Evolutionary conservation across 2,329 filamentous ascomycete genomes (phyloP).

Genomic region (Neophaeococcomyces mojaviensis): DNA sequence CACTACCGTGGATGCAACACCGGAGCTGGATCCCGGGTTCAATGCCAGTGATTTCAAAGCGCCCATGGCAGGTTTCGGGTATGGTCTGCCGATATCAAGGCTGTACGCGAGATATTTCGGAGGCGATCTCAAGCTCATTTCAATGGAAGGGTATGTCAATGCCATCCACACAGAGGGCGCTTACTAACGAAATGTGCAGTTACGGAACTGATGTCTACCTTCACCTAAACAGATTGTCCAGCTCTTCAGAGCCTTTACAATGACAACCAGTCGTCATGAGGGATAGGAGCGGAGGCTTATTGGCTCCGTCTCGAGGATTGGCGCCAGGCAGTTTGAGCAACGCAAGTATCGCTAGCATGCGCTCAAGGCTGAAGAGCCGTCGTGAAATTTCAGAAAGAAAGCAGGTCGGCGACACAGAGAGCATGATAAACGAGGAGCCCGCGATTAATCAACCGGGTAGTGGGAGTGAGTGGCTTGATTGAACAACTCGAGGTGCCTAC

Average conservation of each 20-base stretch:
- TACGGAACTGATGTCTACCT: slow-evolving; percentile 99
- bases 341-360: slow-evolving; percentile 47
- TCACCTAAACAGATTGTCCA: slow-evolving; percentile 90
- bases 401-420: slow-evolving; percentile 83
- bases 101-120: slow-evolving; percentile 96
- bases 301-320: slow-evolving; percentile 51
- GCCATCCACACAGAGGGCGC: slow-evolving; percentile 13
- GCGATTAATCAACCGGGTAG: slow-evolving; percentile 16
- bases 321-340: slow-evolving; percentile 31
- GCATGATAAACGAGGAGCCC: slow-evolving; percentile 55
- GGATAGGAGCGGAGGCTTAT: slow-evolving; percentile 3
- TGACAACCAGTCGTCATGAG: slow-evolving; percentile 72
- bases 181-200: slow-evolving; percentile 40
- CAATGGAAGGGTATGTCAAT: slow-evolving; percentile 85
- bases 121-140: slow-evolving; percentile 93
- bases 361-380: slow-evolving; percentile 60
- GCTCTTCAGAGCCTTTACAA: slow-evolving; percentile 92
- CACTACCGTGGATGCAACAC: slow-evolving; percentile 93
- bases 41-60: slow-evolving; percentile 99
- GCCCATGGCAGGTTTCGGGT: slow-evolving; percentile 98
- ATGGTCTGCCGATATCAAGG: slow-evolving; percentile 86
- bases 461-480: slow-evolving; percentile 20
- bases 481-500: too few relatives aligned
- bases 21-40: slow-evolving; percentile 91
- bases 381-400: slow-evolving; percentile 73